Conservation (phyloP, 2,329 filamentous ascomycete species). For the Paecilomyces niveus region DNA sequence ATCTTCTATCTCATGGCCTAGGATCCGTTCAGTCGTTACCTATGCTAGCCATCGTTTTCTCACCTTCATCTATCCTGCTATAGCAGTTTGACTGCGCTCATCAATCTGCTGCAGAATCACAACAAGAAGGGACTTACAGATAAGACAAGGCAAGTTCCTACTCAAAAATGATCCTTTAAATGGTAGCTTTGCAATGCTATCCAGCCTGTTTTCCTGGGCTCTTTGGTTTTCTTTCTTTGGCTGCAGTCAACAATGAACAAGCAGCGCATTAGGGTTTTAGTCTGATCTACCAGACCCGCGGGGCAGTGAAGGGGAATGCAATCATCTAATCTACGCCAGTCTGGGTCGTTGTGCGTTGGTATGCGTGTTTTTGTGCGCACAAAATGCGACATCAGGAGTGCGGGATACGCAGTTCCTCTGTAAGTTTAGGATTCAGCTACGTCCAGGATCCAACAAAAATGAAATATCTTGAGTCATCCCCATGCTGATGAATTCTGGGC, state of each 20-base stretch:
- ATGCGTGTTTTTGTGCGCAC: no score
- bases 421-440: no score
- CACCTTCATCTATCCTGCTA: background rate
- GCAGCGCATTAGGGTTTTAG: no score
- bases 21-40: background rate
- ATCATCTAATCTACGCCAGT: no score
- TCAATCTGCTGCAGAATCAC: background rate
- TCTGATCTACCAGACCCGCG: no score
- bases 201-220: background rate
- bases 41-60: background rate
- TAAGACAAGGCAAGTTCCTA: background rate
- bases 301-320: no score
- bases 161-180: background rate
- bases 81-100: background rate
- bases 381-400: no score
- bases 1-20: background rate
- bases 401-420: no score
- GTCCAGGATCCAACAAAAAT: no score
- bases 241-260: background rate
- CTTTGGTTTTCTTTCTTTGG: background rate
- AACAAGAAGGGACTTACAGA: background rate
- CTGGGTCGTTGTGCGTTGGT: no score
- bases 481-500: no score
- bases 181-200: background rate
- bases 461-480: no score